Evolutionary conservation across 768 basidiomycete species (phyloP).

Genomic region (Lenzites betulinus): DNA sequence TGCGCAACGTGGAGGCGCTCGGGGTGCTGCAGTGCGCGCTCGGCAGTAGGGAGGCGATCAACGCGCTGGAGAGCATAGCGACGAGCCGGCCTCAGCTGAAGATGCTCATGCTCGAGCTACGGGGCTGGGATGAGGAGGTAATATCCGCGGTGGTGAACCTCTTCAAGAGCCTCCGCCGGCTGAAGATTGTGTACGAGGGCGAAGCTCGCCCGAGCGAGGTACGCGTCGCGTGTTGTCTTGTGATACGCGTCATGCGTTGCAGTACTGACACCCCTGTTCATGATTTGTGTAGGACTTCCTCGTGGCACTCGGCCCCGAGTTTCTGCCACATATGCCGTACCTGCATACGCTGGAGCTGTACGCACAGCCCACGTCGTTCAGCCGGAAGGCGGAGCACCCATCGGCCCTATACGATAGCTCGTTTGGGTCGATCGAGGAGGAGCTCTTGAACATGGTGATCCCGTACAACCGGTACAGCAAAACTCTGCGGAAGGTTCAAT

Average conservation of each 20-base stretch:
- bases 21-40: constrained; percentile 25
- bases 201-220: constrained; percentile 45
- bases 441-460: constrained; percentile 40
- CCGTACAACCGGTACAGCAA: constrained; percentile 48
- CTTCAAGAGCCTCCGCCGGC: constrained; percentile 38
- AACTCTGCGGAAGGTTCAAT: constrained; percentile 42
- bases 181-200: constrained; percentile 42
- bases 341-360: constrained; percentile 45
- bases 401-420: constrained; percentile 23
- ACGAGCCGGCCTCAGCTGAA: constrained; percentile 34
- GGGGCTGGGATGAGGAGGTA: constrained; percentile 49
- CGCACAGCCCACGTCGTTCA: constrained; percentile 16
- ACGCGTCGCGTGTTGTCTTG: constrained; percentile 16
- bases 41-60: constrained; percentile 21
- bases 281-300: constrained; percentile 37
- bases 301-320: constrained; percentile 46
- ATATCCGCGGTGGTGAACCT: constrained; percentile 43
- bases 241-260: neutral
- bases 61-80: constrained; percentile 23
- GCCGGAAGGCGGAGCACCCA: constrained; percentile 15
- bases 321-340: constrained; percentile 38
- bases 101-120: constrained; percentile 36
- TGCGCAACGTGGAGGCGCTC: constrained; percentile 24
- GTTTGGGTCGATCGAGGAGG: constrained; percentile 28
- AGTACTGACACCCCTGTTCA: neutral